These are phyloP conservation scores for Malassezia brasiliensis DNA, from an alignment of 1,284 basidiomycete species.

Conservation along the genomic window DNA sequence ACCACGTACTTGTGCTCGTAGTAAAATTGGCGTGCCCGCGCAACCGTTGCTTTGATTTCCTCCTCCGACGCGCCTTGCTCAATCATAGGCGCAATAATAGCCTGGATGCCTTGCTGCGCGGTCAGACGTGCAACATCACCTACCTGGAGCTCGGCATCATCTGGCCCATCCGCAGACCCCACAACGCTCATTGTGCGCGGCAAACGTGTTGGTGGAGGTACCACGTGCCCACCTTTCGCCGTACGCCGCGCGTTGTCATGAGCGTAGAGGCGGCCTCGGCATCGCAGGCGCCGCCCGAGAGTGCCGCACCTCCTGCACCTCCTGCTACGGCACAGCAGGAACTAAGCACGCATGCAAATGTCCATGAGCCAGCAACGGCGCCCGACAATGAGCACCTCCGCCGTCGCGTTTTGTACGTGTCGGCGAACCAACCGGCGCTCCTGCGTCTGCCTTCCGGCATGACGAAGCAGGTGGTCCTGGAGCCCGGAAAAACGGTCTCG, in stretches of 20 bases:
- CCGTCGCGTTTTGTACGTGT: conserved; percentile 25
- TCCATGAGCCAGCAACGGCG: background rate
- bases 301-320: no score
- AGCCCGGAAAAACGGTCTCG: conserved; percentile 31
- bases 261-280: no score
- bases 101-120: conserved; percentile 21
- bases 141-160: conserved; percentile 14
- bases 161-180: background rate
- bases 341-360: no score
- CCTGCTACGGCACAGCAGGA: background rate
- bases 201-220: background rate
- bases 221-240: conserved; percentile 1
- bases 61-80: conserved; percentile 21
- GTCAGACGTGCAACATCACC: background rate
- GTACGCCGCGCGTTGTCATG: no score
- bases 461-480: conserved; percentile 33
- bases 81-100: conserved; percentile 26
- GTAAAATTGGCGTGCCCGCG: conserved; percentile 28
- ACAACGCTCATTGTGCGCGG: background rate
- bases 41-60: conserved; percentile 24
- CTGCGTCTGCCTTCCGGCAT: conserved; percentile 37
- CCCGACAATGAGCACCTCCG: conserved; percentile 22
- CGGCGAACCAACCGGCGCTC: conserved; percentile 23
- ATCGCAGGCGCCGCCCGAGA: no score
- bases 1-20: conserved; percentile 13